Conservation (phyloP, 148 eudicot genomes). For the Oxyria digyna region DNA sequence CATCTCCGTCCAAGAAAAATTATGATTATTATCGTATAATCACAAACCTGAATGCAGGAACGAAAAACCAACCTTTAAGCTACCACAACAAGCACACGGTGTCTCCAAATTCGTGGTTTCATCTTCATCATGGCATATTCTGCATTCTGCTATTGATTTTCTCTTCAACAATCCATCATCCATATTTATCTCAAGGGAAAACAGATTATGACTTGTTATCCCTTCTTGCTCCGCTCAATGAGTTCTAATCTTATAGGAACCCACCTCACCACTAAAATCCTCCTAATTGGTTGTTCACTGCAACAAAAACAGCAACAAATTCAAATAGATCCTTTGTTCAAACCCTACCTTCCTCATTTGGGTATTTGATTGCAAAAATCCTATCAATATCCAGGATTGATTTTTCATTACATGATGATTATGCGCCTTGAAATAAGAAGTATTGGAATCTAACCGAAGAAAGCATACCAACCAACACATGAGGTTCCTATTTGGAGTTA, state of each 20-base stretch:
- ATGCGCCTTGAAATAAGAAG: background rate
- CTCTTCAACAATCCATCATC: conserved; percentile 22
- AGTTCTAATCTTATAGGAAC: background rate
- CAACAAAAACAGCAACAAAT: background rate
- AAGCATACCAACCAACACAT: background rate
- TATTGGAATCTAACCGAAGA: background rate
- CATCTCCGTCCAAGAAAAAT: too few species aligned
- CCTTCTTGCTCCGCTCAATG: conserved; percentile 14
- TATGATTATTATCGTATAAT: too few species aligned
- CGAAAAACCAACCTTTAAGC: conserved; percentile 51
- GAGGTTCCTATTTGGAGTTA: background rate
- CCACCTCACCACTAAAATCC: background rate
- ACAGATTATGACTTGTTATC: background rate
- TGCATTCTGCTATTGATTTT: conserved; percentile 45
- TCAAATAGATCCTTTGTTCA: background rate
- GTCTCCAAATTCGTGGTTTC: conserved; percentile 64
- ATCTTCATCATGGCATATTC: conserved; percentile 85
- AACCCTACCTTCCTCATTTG: background rate
- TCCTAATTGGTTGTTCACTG: background rate
- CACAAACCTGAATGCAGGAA: background rate
- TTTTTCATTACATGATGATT: background rate
- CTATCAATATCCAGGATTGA: background rate
- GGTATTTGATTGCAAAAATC: background rate
- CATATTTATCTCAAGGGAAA: conserved; percentile 21
- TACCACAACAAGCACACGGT: conserved; percentile 79